A percentile compares a stretch with the other conserved stretches of the same genome.
These are phyloP conservation scores for Blastobotrys americana DNA, from an alignment of 805 yeast genomes.

Conservation along the genomic window DNA sequence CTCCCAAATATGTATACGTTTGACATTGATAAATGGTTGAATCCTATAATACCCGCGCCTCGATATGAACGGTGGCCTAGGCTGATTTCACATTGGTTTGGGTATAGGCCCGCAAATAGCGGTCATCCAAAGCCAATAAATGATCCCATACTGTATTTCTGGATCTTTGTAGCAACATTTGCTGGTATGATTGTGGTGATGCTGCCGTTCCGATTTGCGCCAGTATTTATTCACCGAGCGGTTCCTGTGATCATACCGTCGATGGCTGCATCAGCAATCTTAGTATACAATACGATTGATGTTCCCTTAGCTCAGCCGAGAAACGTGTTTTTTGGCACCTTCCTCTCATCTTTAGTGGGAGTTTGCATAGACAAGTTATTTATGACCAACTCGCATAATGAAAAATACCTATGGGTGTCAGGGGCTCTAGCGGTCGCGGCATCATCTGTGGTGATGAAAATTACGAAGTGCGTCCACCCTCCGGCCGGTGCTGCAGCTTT, in stretches of 20 bases:
- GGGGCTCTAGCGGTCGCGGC: slow-evolving; percentile 54
- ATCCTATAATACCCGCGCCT: slow-evolving; percentile 14
- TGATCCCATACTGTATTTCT: background rate
- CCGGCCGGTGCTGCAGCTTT: slow-evolving; percentile 69
- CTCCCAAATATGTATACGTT: slow-evolving; percentile 7
- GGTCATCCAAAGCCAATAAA: background rate
- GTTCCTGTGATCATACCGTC: slow-evolving; percentile 28
- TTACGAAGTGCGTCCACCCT: slow-evolving; percentile 55
- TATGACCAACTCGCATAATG: slow-evolving; percentile 37
- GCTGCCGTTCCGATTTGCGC: slow-evolving; percentile 22
- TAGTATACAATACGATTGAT: slow-evolving; percentile 47
- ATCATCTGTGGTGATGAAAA: slow-evolving; percentile 46
- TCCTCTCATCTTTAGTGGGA: slow-evolving; percentile 47
- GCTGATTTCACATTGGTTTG: slow-evolving; percentile 16
- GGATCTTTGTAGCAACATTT: slow-evolving; percentile 15
- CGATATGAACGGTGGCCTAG: slow-evolving; percentile 16
- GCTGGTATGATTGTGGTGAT: slow-evolving; percentile 24
- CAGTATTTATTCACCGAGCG: slow-evolving; percentile 19
- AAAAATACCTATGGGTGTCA: slow-evolving; percentile 45
- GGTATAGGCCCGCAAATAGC: slow-evolving; percentile 12
- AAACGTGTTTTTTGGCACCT: slow-evolving; percentile 49
- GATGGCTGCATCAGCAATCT: slow-evolving; percentile 54
- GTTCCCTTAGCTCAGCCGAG: slow-evolving; percentile 63
- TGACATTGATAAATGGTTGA: slow-evolving; percentile 15
- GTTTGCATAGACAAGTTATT: slow-evolving; percentile 49